These are phyloP conservation scores for Schoenoplectus tabernaemontani DNA, from an alignment of 202 grass and related monocot species.

Conservation along the genomic window DNA sequence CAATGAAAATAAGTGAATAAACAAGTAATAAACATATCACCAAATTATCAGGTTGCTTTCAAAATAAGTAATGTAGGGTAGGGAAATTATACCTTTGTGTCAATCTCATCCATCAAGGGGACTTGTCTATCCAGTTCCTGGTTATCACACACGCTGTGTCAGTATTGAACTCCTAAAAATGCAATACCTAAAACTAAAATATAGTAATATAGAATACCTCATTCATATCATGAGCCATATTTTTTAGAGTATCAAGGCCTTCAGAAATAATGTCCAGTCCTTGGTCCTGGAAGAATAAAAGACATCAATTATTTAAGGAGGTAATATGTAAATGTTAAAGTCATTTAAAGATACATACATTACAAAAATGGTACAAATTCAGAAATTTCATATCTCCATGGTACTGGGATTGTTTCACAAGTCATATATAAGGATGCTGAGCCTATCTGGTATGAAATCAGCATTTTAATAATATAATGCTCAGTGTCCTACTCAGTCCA, in stretches of 20 bases:
- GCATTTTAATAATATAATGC: not conserved
- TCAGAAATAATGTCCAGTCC: constrained; percentile 82
- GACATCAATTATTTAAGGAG: not conserved
- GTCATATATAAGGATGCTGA: not conserved
- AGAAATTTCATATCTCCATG: not conserved
- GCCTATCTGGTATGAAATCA: not conserved
- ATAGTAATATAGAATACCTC: constrained; percentile 43
- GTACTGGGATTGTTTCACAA: not conserved
- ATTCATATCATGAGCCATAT: constrained; percentile 96
- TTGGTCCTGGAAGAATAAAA: constrained; percentile 58
- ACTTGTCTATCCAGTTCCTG: constrained; percentile 99
- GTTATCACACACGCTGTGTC: constrained; percentile 14
- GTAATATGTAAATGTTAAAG: not conserved
- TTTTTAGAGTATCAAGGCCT: constrained; percentile 78
- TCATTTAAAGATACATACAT: not conserved
- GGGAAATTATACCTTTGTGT: constrained; percentile 57
- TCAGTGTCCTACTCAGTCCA: not conserved
- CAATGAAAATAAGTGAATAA: constrained; percentile 1
- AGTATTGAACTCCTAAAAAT: not conserved
- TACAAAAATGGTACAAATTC: not conserved
- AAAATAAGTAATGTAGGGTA: not conserved
- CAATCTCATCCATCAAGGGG: constrained; percentile 97
- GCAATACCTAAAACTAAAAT: constrained; percentile 10
- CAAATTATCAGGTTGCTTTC: not conserved
- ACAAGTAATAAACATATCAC: not conserved